phyloP scores from a whole-genome alignment of 176 grass and related monocot genomes.

The Juncus inflexus region DNA sequence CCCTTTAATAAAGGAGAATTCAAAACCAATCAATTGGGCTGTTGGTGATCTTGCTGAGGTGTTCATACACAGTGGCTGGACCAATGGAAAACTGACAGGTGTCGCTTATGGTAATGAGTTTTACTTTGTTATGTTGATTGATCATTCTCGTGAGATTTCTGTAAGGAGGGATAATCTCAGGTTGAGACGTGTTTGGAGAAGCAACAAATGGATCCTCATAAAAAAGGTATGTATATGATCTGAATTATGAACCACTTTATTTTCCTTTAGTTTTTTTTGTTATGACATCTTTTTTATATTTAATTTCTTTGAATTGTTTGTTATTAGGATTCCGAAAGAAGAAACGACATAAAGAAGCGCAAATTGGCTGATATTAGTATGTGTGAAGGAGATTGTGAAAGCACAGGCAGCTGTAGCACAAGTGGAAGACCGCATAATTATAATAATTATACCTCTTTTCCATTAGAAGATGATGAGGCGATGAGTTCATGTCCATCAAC shows the following conservation, averaged over 20 bases:
- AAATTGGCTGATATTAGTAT: conserved; percentile 27
- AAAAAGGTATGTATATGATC: conserved; percentile 49
- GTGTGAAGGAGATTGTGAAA: conserved; percentile 43
- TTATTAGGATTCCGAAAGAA: conserved; percentile 50
- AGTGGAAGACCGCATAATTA: conserved; percentile 19
- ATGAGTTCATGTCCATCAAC: conserved; percentile 45
- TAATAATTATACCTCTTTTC: conserved; percentile 36
- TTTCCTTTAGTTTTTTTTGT: conserved; percentile 28
- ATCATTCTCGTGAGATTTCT: conserved; percentile 45
- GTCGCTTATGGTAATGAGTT: conserved; percentile 29
- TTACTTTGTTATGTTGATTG: conserved; percentile 53
- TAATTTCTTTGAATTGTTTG: conserved; percentile 15
- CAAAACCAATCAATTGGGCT: conserved; percentile 3
- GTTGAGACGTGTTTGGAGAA: conserved; percentile 53
- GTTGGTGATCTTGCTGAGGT: conserved; percentile 22
- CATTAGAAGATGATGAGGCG: conserved; percentile 42
- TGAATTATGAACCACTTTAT: too few species aligned
- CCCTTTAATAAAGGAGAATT: background rate
- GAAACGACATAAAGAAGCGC: conserved; percentile 31
- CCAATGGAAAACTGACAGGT: conserved; percentile 11
- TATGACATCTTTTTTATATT: conserved; percentile 2
- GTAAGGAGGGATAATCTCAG: conserved; percentile 41
- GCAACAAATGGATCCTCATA: conserved; percentile 58
- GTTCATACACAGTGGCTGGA: conserved; percentile 18
- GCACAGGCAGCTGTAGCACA: conserved; percentile 86